A percentile compares a stretch with the other conserved stretches of the same genome.
Evolutionary conservation across 2,329 filamentous ascomycete species (phyloP).

Genomic region (Podosphaera aphanis): DNA sequence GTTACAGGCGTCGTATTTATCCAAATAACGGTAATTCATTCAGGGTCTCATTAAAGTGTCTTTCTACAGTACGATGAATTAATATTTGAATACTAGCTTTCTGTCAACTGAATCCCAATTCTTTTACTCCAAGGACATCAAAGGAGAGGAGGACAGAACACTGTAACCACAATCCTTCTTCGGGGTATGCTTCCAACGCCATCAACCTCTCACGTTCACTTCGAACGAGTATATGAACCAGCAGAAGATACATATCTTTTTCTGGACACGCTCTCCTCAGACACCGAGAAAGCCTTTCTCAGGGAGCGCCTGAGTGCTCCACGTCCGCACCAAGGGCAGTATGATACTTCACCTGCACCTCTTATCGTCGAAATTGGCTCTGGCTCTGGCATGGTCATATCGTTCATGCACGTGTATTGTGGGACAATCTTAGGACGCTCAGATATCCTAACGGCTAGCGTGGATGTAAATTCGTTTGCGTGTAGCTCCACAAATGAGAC

Average conservation of each 20-base stretch:
- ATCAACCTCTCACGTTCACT: slow-evolving; percentile 74
- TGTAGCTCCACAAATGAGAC: slow-evolving; percentile 55
- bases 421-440: slow-evolving; percentile 45
- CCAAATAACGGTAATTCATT: too few species aligned
- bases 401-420: slow-evolving; percentile 62
- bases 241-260: slow-evolving; percentile 90
- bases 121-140: too few species aligned
- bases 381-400: slow-evolving; percentile 83
- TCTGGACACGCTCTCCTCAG: slow-evolving; percentile 66
- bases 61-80: too few species aligned
- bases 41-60: too few species aligned
- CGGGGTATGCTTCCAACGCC: slow-evolving; percentile 72
- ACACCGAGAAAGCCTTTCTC: slow-evolving; percentile 12
- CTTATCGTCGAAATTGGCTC: slow-evolving; percentile 70
- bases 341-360: slow-evolving; percentile 21
- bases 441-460: slow-evolving; percentile 46
- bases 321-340: not conserved
- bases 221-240: slow-evolving; percentile 77
- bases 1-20: too few species aligned
- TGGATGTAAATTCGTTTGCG: slow-evolving; percentile 71
- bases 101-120: too few species aligned
- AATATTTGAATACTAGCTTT: too few species aligned
- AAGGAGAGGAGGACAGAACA: too few species aligned
- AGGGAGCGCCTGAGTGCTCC: slow-evolving; percentile 1
- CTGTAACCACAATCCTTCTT: too few species aligned